A percentile compares a stretch with the other conserved stretches of the same genome.
Conservation (phyloP, 495 filamentous ascomycete species). For the Tuber indicum region DNA sequence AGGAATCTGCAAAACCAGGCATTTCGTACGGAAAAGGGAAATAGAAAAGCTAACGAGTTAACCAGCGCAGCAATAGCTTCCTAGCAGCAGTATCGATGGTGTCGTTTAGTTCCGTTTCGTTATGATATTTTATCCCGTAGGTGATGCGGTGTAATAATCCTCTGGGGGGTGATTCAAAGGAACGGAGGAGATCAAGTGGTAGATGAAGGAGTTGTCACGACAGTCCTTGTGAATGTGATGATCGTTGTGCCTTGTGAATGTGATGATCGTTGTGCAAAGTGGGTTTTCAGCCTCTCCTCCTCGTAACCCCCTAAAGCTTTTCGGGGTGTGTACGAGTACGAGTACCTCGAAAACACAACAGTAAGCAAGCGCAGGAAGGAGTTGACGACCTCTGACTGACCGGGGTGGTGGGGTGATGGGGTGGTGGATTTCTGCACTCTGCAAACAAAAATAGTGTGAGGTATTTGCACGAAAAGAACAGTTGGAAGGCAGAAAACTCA, state of each 20-base stretch:
- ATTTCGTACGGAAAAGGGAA: conserved; percentile 19
- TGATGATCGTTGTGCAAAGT: conserved; percentile 15
- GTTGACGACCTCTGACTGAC: neutral
- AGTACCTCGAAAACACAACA: conserved; percentile 17
- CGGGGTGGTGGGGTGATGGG: neutral
- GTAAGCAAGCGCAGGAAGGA: conserved; percentile 18
- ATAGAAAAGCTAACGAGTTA: conserved; percentile 14
- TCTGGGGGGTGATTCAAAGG: neutral
- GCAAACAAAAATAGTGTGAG: neutral
- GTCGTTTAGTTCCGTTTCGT: conserved; percentile 13
- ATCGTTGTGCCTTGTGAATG: conserved; percentile 12
- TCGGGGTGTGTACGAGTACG: too few relatives aligned
- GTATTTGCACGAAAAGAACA: neutral
- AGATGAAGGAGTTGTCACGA: conserved; percentile 17
- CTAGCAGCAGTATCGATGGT: conserved; percentile 5
- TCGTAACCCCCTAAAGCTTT: conserved; percentile 29
- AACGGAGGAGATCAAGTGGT: conserved; percentile 4
- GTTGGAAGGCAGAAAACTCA: neutral
- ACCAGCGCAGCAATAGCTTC: conserved; percentile 5
- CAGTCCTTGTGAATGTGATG: conserved; percentile 11
- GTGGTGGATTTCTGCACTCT: neutral
- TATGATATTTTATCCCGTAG: neutral
- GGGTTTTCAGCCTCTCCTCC: conserved; percentile 29
- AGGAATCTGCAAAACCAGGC: conserved; percentile 77
- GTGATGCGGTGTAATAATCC: conserved; percentile 8